Evolutionary conservation across 2,329 filamentous ascomycete species (phyloP), one percentile per base, ranked within the genome.

Genomic region (Decorospora gaudefroyi): DNA sequence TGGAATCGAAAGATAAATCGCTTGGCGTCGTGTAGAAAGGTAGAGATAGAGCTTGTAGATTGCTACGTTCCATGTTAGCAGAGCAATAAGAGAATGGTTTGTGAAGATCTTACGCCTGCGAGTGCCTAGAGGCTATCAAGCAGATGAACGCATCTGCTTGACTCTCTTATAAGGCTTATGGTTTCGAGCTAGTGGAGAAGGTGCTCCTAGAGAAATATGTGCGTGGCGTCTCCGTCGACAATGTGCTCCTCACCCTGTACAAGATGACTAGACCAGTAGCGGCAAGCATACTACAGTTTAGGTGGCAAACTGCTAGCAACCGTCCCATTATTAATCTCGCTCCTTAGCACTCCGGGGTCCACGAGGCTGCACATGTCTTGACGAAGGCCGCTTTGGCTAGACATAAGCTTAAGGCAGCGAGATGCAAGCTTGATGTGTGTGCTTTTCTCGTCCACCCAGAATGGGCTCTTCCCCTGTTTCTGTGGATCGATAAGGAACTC

Each of bases 181-280:
- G 70, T 65, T 42, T 77, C 74, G 3, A 78, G 54, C 74, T 71
- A 77, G 37, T 76, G 57, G 3, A 76, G 69, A 37, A 76, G 61
- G 16, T 74, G 67, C 12, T 46, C 5, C 7, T 57, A 43, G 4
- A 77, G 51, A 47, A 76, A 76, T 0, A 33, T 1, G 38, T 72
- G 47, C 4, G 65, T 59, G 19, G 53, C 16, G 34, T 62, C 55
- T 12, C 46, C 45, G 41, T 71, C 55, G 19, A 16, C 19, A 7
- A 71, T 45, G 1, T 26, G 7, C 15, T 29, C 4, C 13, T 37
- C 38, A 40, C 45, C 64, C 19, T 58, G 41, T 45, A 45, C 17
- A 9, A 56, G 46, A 49, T 57, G 46, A 36, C 25, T 16, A 1
- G 38, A 0, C 72, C 70, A 76, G 46, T 74, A 72, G 1, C 55